These are phyloP conservation scores for Diaporthe ampelina DNA, from an alignment of 2,329 filamentous ascomycete species.

Conservation along the genomic window DNA sequence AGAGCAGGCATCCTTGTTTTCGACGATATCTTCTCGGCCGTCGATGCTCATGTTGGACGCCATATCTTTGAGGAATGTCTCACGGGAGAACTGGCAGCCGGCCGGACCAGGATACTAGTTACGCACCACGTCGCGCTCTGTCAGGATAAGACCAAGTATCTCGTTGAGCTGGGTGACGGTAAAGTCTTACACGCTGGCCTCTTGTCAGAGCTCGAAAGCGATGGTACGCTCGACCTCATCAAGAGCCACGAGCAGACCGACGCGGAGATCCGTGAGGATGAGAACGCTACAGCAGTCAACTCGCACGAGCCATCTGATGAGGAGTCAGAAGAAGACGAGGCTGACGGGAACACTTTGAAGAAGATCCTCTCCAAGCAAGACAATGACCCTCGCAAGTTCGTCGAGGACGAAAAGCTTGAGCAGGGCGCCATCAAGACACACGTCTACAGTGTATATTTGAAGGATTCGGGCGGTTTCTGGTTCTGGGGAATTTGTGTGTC, in stretches of 20 bases:
- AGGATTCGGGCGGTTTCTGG: constrained; percentile 72
- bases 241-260: constrained; percentile 67
- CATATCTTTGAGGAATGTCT: constrained; percentile 84
- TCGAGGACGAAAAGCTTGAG: constrained; percentile 81
- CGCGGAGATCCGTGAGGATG: constrained; percentile 63
- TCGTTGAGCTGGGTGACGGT: constrained; percentile 80
- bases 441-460: constrained; percentile 78
- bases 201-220: constrained; percentile 73
- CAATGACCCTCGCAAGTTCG: constrained; percentile 73
- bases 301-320: constrained; percentile 65
- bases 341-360: constrained; percentile 57
- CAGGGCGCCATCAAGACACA: constrained; percentile 76
- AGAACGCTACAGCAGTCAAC: constrained; percentile 66
- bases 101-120: constrained; percentile 82
- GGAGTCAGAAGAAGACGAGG: constrained; percentile 55
- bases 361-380: constrained; percentile 64
- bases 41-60: constrained; percentile 85
- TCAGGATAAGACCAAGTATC: constrained; percentile 78
- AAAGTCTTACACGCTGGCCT: constrained; percentile 74
- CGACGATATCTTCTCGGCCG: constrained; percentile 87
- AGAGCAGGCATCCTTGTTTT: constrained; percentile 81
- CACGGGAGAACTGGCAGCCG: constrained; percentile 76
- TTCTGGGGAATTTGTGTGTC: constrained; percentile 71
- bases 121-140: constrained; percentile 84
- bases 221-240: constrained; percentile 69